phyloP scores from a whole-genome alignment of 257 asterid species.

The Coffea canephora region DNA sequence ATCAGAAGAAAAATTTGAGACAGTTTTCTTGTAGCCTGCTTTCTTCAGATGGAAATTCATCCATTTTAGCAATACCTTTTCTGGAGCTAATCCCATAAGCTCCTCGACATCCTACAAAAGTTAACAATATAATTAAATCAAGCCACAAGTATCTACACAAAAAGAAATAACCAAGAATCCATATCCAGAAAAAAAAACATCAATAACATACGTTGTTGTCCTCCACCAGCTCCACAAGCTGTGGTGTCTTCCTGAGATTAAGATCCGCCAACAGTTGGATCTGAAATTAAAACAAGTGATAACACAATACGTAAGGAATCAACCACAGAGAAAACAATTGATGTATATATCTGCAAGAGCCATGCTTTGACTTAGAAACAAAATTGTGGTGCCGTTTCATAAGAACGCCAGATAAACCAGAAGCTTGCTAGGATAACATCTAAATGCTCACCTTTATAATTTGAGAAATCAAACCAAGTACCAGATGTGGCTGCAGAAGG shows the following conservation, averaged over 20 bases:
- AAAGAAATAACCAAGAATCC: slow-evolving; percentile 8
- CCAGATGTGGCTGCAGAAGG: slow-evolving; percentile 81
- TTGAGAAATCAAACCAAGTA: slow-evolving; percentile 95
- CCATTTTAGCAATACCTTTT: slow-evolving; percentile 87
- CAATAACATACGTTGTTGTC: slow-evolving; percentile 65
- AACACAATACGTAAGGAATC: background rate
- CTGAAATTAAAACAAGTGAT: slow-evolving; percentile 41
- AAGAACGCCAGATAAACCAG: background rate
- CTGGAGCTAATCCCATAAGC: slow-evolving; percentile 97
- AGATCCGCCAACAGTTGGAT: slow-evolving; percentile 97
- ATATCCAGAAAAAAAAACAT: slow-evolving; percentile 10
- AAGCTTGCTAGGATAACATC: background rate
- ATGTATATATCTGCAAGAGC: background rate
- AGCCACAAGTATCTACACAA: background rate
- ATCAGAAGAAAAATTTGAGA: slow-evolving; percentile 87
- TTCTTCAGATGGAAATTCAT: slow-evolving; percentile 96
- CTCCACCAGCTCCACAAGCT: slow-evolving; percentile 92
- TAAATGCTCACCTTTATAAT: slow-evolving; percentile 74
- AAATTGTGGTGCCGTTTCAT: background rate
- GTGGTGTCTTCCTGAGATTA: slow-evolving; percentile 96
- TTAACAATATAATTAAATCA: background rate
- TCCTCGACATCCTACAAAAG: slow-evolving; percentile 88
- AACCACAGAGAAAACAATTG: background rate
- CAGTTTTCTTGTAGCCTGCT: slow-evolving; percentile 84
- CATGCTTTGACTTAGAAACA: background rate